A percentile compares a stretch with the other conserved stretches of the same genome.
Evolutionary conservation across 805 yeast genomes (phyloP).

Genomic region (Priceomyces castillae): DNA sequence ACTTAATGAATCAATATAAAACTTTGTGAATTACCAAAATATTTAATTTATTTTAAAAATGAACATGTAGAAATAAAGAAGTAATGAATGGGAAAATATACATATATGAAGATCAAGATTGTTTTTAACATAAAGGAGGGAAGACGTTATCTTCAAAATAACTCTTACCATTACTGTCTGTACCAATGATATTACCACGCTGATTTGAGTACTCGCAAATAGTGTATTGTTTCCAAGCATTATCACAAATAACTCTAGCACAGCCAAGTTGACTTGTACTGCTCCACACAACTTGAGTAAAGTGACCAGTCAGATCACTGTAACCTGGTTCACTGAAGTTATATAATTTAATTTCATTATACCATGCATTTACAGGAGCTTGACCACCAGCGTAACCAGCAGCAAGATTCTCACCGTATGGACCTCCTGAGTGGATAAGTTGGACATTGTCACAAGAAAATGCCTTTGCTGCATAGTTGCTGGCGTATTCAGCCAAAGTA

Average conservation of each 20-base stretch:
- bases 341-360: conserved; percentile 58
- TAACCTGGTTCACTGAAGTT: conserved; percentile 52
- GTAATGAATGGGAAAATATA: no score
- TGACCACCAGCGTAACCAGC: conserved; percentile 58
- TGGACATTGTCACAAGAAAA: conserved; percentile 58
- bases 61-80: neutral
- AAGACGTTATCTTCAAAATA: conserved; percentile 46
- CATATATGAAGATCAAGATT: no score
- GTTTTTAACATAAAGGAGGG: conserved; percentile 21
- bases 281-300: conserved; percentile 77
- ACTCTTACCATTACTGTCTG: conserved; percentile 29
- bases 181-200: conserved; percentile 51
- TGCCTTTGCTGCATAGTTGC: conserved; percentile 48
- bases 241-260: conserved; percentile 49
- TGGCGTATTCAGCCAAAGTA: conserved; percentile 33
- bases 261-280: conserved; percentile 62
- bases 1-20: neutral
- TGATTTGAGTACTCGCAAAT: conserved; percentile 64
- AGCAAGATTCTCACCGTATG: conserved; percentile 78
- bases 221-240: conserved; percentile 55
- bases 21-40: neutral
- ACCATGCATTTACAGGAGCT: conserved; percentile 71
- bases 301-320: conserved; percentile 64
- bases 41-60: neutral
- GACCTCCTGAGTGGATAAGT: conserved; percentile 61